Base-by-base conservation (phyloP, 768 basidiomycete species). In the Phlebiopsis flavidoalba region DNA sequence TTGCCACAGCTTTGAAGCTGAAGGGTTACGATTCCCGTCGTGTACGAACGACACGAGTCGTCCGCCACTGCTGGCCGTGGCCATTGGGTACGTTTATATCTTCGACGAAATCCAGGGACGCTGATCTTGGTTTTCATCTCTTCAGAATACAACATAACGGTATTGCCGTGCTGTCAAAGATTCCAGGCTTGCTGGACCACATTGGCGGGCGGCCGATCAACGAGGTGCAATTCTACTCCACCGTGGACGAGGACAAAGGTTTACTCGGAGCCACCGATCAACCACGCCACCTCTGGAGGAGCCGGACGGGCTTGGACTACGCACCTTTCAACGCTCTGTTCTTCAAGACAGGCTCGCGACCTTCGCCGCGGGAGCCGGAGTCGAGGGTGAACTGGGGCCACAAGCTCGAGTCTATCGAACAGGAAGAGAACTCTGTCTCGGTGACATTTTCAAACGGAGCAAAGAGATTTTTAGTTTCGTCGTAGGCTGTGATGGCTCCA, bases 401-500 rank as follows among this genome's bases (percentile, higher is more conserved):
- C 50, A 65, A 69, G 60, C 67, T 79, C 26, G 67, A 68, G 33
- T 63, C 51, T 12, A 54, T 79, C 7, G 70, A 76, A 40, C 72
- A 76, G 62, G 36, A 49, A 17, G 67, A 65, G 0, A 67, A 65
- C 10, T 60, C 59, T 14, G 79, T 76, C 5, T 59, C 63, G 5
- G 77, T 75, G 11, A 63, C 48, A 3, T 75, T 79, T 62, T 67
- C 66, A 26, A 75, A 75, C 51, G 79, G 77, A 7, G 62, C 60
- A 67, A 58, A 40, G 76, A 73, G 51, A 71, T 64, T 0, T 77
- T 73, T 5, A 73, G 72, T 59, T 74, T 80, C 57, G 71, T 79
- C 5, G 71, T 79, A 8, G 79, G 78, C 24, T 78, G 77, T 63
- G 79, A 80, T 58, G 79, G 79, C 67, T 80, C 58, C 79, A 79